Evolutionary conservation across 441 rosid species (phyloP).

Genomic region (Kokia cookei): DNA sequence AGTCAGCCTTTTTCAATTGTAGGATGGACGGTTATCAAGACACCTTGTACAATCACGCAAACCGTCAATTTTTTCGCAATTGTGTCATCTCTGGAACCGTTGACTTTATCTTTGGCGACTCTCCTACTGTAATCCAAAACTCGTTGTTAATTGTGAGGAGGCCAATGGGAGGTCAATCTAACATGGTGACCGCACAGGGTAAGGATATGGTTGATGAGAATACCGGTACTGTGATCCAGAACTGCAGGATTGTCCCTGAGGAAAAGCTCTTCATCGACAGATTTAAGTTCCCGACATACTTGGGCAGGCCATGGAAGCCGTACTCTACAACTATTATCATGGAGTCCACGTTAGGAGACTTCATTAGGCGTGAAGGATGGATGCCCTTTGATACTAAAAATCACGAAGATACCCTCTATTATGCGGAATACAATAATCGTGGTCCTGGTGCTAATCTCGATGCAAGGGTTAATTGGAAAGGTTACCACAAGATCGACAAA

Average conservation of each 20-base stretch:
- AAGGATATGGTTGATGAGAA: slow-evolving; percentile 14
- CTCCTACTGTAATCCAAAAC: slow-evolving; percentile 29
- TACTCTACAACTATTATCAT: slow-evolving; percentile 28
- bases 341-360: slow-evolving; percentile 26
- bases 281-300: slow-evolving; percentile 15
- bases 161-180: slow-evolving; percentile 23
- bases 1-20: slow-evolving; percentile 38
- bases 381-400: slow-evolving; percentile 4
- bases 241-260: slow-evolving; percentile 14
- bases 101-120: slow-evolving; percentile 43
- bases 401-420: slow-evolving; percentile 4
- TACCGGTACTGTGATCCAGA: slow-evolving; percentile 29
- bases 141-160: slow-evolving; percentile 30
- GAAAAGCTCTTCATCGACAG: not conserved
- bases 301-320: slow-evolving; percentile 44
- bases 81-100: slow-evolving; percentile 33
- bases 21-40: slow-evolving; percentile 40
- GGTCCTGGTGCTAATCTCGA: slow-evolving; percentile 7
- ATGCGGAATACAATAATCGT: slow-evolving; percentile 27
- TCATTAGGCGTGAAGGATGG: slow-evolving; percentile 37
- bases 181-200: slow-evolving; percentile 28
- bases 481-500: not conserved
- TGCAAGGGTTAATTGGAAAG: slow-evolving; percentile 9
- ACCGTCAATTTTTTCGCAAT: slow-evolving; percentile 6
- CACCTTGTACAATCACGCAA: not conserved